Percentiles rank a stretch among this genome's conserved stretches.
These are phyloP conservation scores for Acer yangbiense DNA, from an alignment of 345 rosid genomes.

Conservation along the genomic window DNA sequence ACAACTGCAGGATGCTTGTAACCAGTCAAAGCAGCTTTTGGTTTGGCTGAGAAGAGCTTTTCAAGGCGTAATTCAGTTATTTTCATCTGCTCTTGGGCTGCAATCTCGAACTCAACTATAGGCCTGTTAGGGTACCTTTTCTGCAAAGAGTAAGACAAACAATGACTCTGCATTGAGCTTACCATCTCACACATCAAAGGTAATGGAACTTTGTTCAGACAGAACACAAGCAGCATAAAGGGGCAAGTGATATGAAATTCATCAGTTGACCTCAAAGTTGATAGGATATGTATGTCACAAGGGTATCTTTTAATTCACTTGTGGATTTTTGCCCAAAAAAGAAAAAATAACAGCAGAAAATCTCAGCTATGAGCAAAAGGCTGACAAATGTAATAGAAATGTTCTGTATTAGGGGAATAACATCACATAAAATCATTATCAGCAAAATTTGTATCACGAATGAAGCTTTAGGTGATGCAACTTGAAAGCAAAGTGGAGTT, in stretches of 20 bases:
- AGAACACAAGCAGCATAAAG: conserved; percentile 5
- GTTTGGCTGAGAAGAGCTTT: conserved; percentile 62
- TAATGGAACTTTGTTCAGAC: background rate
- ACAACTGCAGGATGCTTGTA: conserved; percentile 22
- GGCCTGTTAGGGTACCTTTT: conserved; percentile 77
- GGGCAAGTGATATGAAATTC: background rate
- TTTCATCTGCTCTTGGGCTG: conserved; percentile 92
- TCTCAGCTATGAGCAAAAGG: background rate
- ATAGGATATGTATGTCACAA: background rate
- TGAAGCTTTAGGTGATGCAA: background rate
- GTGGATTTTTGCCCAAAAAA: background rate
- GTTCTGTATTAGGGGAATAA: background rate
- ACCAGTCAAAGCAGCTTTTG: conserved; percentile 28
- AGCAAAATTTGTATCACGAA: background rate
- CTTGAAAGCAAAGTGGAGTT: background rate
- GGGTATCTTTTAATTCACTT: background rate
- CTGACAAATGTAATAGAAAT: background rate
- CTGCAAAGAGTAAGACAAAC: conserved; percentile 34
- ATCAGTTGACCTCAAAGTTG: background rate
- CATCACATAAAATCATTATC: background rate
- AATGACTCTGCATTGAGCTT: background rate
- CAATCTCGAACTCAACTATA: conserved; percentile 76
- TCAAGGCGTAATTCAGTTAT: conserved; percentile 79
- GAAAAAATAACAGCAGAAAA: too few relatives aligned
- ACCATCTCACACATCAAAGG: background rate